Base-by-base conservation (phyloP, 2,329 filamentous ascomycete genomes). In the Aspergillus vadensis region DNA sequence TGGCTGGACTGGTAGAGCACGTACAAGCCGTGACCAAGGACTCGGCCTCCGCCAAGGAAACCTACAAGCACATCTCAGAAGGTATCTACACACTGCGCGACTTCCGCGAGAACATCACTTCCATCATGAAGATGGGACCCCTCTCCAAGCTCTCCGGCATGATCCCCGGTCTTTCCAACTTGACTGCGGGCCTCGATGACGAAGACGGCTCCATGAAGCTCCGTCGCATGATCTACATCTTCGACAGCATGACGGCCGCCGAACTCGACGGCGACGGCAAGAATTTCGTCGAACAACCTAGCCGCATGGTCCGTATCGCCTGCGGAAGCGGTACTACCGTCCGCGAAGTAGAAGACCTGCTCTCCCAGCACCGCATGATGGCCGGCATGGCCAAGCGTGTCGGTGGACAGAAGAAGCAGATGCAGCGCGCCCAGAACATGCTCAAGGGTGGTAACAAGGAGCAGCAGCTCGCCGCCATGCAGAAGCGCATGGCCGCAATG, bases 41-140 rank as follows among this genome's bases (percentile, higher is more conserved):
- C 77, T 95, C 97, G 1, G 77, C 77, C 1, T 72, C 74, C n/a
- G 77, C 79, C 68, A 98, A 99, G 79, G 94, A 98, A 71, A 98
- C 95, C 3, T 97, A 99, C 84, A 99, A 99, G 82, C 94, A 99
- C 80, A 96, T 99, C 67, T 90, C 92, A 6, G 94, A 97, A 72
- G 95, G 95, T 58, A 93, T 97, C 65, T 99, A 98, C 77, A 97
- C 95, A 0, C 86, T 99, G 36, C 90, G 95, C 58, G 95, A 99
- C 75, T 84, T 99, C 67, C 88, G 95, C 19, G 95, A 99, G 74
- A 96, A 99, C 74, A 87, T 99, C 12, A 90, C 90, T 60, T 98
- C 98, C 72, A 97, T 99, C 72, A 97, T 98, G 92, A 99, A 99
- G 81, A 98, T 99, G 95, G 95, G 95, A 0, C 95, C 95, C 0